These are phyloP conservation scores for Acacia concinna DNA, from an alignment of 331 rosid genomes.

Conservation along the genomic window DNA sequence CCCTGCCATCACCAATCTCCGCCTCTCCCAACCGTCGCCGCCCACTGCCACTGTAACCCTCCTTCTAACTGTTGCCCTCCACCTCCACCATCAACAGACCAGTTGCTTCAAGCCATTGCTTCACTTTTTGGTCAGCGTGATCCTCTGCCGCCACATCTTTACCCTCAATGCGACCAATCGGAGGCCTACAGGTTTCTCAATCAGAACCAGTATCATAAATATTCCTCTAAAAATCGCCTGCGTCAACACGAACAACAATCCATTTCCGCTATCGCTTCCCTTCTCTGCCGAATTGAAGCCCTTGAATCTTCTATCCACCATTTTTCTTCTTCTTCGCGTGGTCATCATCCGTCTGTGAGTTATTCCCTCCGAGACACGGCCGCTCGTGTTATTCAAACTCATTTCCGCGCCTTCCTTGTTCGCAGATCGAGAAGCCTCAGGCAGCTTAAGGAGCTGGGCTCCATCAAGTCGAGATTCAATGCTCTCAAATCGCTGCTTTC, in stretches of 20 bases:
- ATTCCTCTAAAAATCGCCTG: not conserved
- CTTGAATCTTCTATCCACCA: constrained; percentile 54
- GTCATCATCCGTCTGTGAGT: not conserved
- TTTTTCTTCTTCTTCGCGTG: constrained; percentile 37
- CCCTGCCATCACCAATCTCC: constrained; percentile 25
- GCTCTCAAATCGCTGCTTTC: constrained; percentile 62
- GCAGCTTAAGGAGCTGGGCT: constrained; percentile 75
- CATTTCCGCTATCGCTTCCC: constrained; percentile 37
- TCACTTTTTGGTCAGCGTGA: constrained; percentile 39
- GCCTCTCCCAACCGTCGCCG: not conserved
- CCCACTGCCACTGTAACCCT: not conserved
- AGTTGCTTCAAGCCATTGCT: constrained; percentile 51
- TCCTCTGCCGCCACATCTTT: constrained; percentile 20
- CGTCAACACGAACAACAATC: constrained; percentile 22
- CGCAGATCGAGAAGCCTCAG: constrained; percentile 84
- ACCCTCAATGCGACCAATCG: constrained; percentile 5
- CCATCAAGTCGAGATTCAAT: constrained; percentile 57
- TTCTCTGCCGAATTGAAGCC: constrained; percentile 54
- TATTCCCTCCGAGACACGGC: constrained; percentile 67
- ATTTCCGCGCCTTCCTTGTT: constrained; percentile 80
- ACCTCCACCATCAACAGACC: constrained; percentile 38
- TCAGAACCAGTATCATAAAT: not conserved
- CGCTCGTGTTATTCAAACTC: constrained; percentile 74
- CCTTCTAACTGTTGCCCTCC: constrained; percentile 25
- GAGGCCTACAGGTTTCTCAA: constrained; percentile 10